These are phyloP conservation scores for Lasiodiplodia sp. DNA, from an alignment of 2,329 filamentous ascomycete genomes.

Conservation along the genomic window DNA sequence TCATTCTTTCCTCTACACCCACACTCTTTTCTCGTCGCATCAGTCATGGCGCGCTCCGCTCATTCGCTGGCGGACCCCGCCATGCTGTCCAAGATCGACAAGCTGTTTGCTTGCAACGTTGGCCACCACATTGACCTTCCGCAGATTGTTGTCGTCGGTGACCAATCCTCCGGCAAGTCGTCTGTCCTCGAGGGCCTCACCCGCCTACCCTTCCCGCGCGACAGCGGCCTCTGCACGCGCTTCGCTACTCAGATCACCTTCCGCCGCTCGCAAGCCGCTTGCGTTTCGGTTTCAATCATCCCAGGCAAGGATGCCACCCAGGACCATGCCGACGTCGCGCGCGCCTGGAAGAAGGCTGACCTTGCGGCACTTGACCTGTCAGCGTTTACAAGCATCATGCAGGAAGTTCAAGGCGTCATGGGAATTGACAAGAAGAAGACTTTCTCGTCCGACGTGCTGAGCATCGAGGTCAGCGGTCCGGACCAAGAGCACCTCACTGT, in stretches of 20 bases:
- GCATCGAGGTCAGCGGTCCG: constrained; percentile 53
- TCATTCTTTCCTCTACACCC: not conserved
- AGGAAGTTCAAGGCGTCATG: constrained; percentile 58
- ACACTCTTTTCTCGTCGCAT: not conserved
- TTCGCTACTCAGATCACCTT: constrained; percentile 58
- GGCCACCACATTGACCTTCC: constrained; percentile 43
- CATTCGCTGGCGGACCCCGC: constrained; percentile 10
- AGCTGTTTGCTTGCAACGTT: constrained; percentile 44
- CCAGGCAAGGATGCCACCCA: constrained; percentile 39
- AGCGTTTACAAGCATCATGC: constrained; percentile 34
- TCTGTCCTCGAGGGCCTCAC: constrained; percentile 46
- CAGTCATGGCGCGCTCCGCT: not conserved
- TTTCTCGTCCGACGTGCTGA: constrained; percentile 53
- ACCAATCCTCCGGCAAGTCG: constrained; percentile 50
- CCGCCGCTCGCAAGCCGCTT: constrained; percentile 38
- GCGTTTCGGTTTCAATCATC: constrained; percentile 47
- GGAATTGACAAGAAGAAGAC: constrained; percentile 42
- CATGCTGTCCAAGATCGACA: constrained; percentile 46
- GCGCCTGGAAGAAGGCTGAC: constrained; percentile 37
- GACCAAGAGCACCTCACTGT: constrained; percentile 50
- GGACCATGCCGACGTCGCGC: constrained; percentile 35
- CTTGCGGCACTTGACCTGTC: constrained; percentile 33
- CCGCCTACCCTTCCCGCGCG: constrained; percentile 48
- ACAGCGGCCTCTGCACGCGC: constrained; percentile 50
- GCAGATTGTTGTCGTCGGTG: constrained; percentile 41